Evolutionary conservation across 108 stramenopile species (phyloP).

Genomic region (Stephanodiscus triporus): DNA sequence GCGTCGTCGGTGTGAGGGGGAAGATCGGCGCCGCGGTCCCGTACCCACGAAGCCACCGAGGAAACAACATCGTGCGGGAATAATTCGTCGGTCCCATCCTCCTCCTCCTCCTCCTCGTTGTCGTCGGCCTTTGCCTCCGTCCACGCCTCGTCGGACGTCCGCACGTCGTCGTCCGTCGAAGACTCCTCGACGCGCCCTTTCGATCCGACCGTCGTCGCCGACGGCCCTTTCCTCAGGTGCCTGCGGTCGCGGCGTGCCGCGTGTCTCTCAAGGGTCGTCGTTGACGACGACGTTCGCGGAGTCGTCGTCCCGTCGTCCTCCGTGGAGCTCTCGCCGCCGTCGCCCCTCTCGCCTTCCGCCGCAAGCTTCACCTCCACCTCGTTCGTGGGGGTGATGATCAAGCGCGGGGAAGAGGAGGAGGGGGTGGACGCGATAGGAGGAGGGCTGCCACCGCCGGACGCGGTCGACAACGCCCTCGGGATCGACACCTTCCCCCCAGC

Average conservation of each 20-base stretch:
- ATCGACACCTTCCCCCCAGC: conserved; percentile 20
- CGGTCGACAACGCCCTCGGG: conserved; percentile 4
- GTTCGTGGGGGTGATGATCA: not conserved
- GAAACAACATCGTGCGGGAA: conserved; percentile 2
- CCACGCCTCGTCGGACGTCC: conserved; percentile 2
- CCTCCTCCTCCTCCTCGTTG: too few species aligned
- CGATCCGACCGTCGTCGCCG: not conserved
- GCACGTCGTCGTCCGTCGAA: not conserved
- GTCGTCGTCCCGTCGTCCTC: not conserved
- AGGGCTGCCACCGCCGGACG: not conserved
- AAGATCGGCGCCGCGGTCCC: not conserved
- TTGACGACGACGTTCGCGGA: not conserved
- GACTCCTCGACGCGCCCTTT: not conserved
- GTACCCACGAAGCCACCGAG: not conserved
- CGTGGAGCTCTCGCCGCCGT: not conserved
- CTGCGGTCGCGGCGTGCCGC: not conserved
- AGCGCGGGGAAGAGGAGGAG: not conserved
- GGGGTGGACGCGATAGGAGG: not conserved
- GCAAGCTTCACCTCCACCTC: not conserved
- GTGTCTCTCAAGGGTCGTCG: conserved; percentile 1
- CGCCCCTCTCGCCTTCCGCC: not conserved
- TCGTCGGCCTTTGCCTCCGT: not conserved
- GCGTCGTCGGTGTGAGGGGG: not conserved
- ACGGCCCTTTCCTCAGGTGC: not conserved
- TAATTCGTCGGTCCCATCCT: conserved; percentile 13